Evolutionary conservation across 441 rosid genomes (phyloP), one percentile per base, ranked within the genome.

Genomic region (Brassica hybrid): DNA sequence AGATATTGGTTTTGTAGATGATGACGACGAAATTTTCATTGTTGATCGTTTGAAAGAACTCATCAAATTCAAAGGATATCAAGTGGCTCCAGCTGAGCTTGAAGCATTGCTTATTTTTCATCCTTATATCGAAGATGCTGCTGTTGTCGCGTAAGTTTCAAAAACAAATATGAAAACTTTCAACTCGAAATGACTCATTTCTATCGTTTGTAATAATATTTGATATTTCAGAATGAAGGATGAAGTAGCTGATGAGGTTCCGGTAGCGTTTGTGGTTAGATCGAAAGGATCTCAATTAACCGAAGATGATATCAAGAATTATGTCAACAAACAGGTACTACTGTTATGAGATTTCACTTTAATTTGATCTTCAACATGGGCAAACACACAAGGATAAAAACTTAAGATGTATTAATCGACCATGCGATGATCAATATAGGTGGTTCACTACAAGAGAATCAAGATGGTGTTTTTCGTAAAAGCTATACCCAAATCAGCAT

Each of bases 241-340:
- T 73, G 94, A 89, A 73, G 90, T 76, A 10, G 95, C 97, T 1
- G 85, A 90, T 5, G 97, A 92, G 81, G 84, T 92, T 60, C 95
- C 97, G 0, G 92, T 88, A 63, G 94, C 97, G 11, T 90, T 92
- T 45, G 88, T 89, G 0, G 92, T 92, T 17, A 78, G 78, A 86
- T 82, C 88, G 0, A 80, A 82, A 65, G 95, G 89, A 19, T 90
- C 90, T 68, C 76, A 86, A 21, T 80, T 90, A 81, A 82, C 79
- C 0, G 91, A 92, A 65, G 92, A 92, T 14, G 94, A 90, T 12
- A 79, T 89, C 63, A 89, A 85, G 74, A 83, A 82, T 52, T 87
- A 80, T 48, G 54, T 48, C 54, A 48, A 48, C 54, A 48, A 48
- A 48, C 54, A 48, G n/a, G 54, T 43, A 43, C 27, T 43, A 43